Evolutionary conservation across 1,139 yeast species (phyloP).

Genomic region (Arxiozyma slooffiae): DNA sequence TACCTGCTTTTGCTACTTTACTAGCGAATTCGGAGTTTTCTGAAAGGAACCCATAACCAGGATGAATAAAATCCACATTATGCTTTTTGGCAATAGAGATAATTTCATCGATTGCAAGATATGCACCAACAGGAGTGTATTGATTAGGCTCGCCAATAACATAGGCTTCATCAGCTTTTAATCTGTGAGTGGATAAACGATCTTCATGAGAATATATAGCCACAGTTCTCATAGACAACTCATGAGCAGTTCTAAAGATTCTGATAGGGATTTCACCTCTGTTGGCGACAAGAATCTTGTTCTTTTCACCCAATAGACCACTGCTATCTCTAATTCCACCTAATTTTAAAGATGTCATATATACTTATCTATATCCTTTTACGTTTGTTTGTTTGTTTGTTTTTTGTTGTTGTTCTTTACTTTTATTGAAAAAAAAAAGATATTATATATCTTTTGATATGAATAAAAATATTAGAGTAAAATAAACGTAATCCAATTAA

Average conservation of each 20-base stretch:
- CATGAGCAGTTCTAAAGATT: constrained; percentile 96
- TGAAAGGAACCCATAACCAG: constrained; percentile 94
- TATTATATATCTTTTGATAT: too few relatives aligned
- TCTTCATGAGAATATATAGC: constrained; percentile 97
- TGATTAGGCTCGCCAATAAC: constrained; percentile 86
- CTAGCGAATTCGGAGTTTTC: constrained; percentile 93
- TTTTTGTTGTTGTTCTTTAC: neutral
- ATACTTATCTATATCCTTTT: neutral
- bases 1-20: constrained; percentile 83
- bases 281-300: constrained; percentile 82
- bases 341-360: constrained; percentile 3
- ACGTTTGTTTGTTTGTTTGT: neutral
- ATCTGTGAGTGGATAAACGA: constrained; percentile 85
- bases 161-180: constrained; percentile 87
- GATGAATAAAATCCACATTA: constrained; percentile 91
- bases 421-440: neutral
- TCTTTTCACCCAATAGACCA: constrained; percentile 21
- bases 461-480: too few relatives aligned
- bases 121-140: constrained; percentile 92
- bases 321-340: constrained; percentile 11
- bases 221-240: constrained; percentile 92
- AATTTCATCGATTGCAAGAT: constrained; percentile 91
- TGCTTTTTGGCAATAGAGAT: constrained; percentile 82
- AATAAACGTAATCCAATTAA: too few relatives aligned
- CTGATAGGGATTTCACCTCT: constrained; percentile 90